These are phyloP conservation scores for Suhomyces vadensis DNA, from an alignment of 805 yeast genomes.

Conservation along the genomic window DNA sequence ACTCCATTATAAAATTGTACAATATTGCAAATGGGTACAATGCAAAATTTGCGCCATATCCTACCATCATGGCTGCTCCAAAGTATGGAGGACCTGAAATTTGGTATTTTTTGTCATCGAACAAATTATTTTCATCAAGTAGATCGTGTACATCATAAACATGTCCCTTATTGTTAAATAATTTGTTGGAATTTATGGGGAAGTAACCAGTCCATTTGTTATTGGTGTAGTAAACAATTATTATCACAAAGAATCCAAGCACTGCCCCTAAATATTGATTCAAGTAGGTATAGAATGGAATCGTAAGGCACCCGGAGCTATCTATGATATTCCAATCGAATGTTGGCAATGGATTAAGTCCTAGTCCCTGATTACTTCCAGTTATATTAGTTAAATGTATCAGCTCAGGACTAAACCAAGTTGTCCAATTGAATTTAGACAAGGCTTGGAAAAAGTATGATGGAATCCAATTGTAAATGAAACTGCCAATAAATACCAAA, in stretches of 20 bases:
- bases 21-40: conserved; percentile 56
- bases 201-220: conserved; percentile 50
- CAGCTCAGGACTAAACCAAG: conserved; percentile 44
- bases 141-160: conserved; percentile 48
- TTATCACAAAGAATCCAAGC: conserved; percentile 33
- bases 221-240: conserved; percentile 46
- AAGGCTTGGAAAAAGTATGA: conserved; percentile 39
- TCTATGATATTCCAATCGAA: conserved; percentile 46
- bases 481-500: conserved; percentile 33
- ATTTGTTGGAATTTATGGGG: conserved; percentile 52
- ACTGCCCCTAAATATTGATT: conserved; percentile 41
- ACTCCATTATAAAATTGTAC: conserved; percentile 48
- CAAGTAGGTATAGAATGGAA: conserved; percentile 45
- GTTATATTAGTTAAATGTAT: conserved; percentile 40
- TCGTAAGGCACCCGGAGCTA: conserved; percentile 39
- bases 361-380: conserved; percentile 40
- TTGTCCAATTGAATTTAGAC: conserved; percentile 46
- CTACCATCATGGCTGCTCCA: conserved; percentile 59
- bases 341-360: conserved; percentile 43
- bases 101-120: conserved; percentile 50
- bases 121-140: conserved; percentile 41
- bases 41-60: conserved; percentile 58
- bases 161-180: conserved; percentile 54
- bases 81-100: conserved; percentile 67
- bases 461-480: conserved; percentile 45